Percentiles rank a stretch among this genome's conserved stretches.
Evolutionary conservation across 306 rosid genomes (phyloP).

Genomic region (Corylus avellana): DNA sequence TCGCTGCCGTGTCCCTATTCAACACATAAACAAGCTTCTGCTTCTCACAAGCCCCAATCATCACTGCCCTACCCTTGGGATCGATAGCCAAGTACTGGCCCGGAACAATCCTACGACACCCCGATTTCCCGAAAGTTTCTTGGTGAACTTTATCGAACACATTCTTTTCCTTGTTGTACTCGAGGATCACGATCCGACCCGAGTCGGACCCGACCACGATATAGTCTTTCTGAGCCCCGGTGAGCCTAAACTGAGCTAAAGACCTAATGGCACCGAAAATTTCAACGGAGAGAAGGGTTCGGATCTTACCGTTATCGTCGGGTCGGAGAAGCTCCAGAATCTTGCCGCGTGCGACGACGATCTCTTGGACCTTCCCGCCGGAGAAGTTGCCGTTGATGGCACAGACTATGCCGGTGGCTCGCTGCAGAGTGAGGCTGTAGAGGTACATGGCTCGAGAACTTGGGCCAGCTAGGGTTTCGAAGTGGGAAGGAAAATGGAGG

Average conservation of each 20-base stretch:
- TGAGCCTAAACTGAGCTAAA: constrained; percentile 81
- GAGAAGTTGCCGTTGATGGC: constrained; percentile 97
- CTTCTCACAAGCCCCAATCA: constrained; percentile 96
- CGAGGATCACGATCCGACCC: constrained; percentile 87
- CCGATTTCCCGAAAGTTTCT: constrained; percentile 93
- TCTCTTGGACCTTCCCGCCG: constrained; percentile 90
- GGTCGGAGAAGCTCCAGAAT: constrained; percentile 96
- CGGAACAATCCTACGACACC: constrained; percentile 87
- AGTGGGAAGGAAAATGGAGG: neutral
- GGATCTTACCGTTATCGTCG: constrained; percentile 88
- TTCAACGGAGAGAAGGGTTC: constrained; percentile 93
- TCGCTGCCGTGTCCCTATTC: constrained; percentile 89
- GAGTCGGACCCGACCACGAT: constrained; percentile 91
- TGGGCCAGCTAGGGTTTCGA: constrained; percentile 8
- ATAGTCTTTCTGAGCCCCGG: constrained; percentile 86
- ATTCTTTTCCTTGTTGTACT: constrained; percentile 80
- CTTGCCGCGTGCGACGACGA: constrained; percentile 89
- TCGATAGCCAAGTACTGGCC: constrained; percentile 89
- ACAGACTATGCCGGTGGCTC: constrained; percentile 84
- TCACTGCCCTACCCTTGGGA: constrained; percentile 94
- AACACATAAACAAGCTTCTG: constrained; percentile 92
- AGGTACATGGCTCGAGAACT: constrained; percentile 65
- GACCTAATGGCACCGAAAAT: constrained; percentile 83
- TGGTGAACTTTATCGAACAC: constrained; percentile 89
- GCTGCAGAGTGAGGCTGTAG: constrained; percentile 87